phyloP scores from a whole-genome alignment of 2,329 filamentous ascomycete species.

The Sporothrix schenckii region DNA sequence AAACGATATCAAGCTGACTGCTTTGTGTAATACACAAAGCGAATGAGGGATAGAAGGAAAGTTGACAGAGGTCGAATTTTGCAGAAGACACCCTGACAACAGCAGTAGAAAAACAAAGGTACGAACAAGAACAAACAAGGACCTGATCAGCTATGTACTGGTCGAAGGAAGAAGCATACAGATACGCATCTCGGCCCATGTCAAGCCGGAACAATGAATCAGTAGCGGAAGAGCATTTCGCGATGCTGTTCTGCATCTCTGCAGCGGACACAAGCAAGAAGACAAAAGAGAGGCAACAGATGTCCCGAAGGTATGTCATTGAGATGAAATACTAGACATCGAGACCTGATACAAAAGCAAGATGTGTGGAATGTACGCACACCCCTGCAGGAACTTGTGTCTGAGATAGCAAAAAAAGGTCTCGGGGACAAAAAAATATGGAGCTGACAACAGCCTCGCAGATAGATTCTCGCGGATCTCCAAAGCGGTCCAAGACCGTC shows the following conservation, averaged over 20 bases:
- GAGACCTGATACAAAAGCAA: background rate
- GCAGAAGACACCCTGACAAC: no score
- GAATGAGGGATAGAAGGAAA: background rate
- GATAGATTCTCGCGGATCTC: constrained; percentile 12
- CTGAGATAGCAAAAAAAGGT: constrained; percentile 7
- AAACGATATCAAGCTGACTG: background rate
- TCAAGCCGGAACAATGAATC: constrained; percentile 1
- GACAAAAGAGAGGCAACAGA: background rate
- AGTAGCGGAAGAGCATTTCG: constrained; percentile 2
- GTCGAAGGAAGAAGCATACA: background rate
- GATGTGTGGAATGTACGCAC: background rate
- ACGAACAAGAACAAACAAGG: background rate
- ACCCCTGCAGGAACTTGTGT: constrained; percentile 10
- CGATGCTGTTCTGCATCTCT: background rate
- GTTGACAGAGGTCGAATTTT: background rate
- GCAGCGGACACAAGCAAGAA: background rate
- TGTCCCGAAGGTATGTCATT: background rate
- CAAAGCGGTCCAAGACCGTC: background rate
- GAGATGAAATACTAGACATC: background rate
- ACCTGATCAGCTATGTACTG: no score
- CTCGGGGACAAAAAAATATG: constrained; percentile 11
- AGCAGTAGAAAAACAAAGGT: no score
- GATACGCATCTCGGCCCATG: background rate
- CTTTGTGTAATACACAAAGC: background rate
- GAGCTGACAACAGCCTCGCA: background rate